A percentile compares a stretch with the other conserved stretches of the same genome.
Conservation (phyloP, 441 rosid species). For the Populus trichocarpa region DNA sequence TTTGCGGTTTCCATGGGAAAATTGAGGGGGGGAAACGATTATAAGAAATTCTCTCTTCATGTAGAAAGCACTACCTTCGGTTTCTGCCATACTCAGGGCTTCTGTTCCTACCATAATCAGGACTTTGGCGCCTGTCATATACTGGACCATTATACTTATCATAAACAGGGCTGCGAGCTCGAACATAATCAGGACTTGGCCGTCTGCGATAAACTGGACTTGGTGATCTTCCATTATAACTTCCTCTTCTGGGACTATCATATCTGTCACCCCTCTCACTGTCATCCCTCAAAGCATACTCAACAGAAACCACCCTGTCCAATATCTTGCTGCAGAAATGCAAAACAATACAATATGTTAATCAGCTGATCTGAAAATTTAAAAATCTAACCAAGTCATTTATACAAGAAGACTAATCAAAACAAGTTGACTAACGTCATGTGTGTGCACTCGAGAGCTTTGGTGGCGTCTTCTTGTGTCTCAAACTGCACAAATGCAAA, state of each 20-base stretch:
- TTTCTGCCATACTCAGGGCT: slow-evolving; percentile 54
- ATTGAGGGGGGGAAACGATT: background rate
- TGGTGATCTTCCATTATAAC: slow-evolving; percentile 46
- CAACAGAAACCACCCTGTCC: slow-evolving; percentile 87
- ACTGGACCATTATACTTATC: slow-evolving; percentile 45
- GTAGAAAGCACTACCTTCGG: slow-evolving; percentile 48
- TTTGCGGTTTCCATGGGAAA: background rate
- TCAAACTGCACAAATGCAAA: slow-evolving; percentile 85
- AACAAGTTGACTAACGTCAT: slow-evolving; percentile 45
- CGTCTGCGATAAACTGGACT: slow-evolving; percentile 60
- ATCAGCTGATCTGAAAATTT: background rate
- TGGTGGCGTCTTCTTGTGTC: slow-evolving; percentile 79
- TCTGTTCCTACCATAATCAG: slow-evolving; percentile 48
- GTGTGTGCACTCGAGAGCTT: slow-evolving; percentile 75
- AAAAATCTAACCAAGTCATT: background rate
- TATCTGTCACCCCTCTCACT: slow-evolving; percentile 57
- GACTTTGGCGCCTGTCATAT: slow-evolving; percentile 44
- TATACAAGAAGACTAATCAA: background rate
- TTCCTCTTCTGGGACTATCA: slow-evolving; percentile 58
- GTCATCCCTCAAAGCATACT: slow-evolving; percentile 84
- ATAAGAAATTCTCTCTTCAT: background rate
- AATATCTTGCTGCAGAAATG: slow-evolving; percentile 53
- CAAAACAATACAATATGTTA: background rate
- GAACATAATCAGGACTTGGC: slow-evolving; percentile 74
- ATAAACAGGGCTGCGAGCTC: slow-evolving; percentile 58